Evolutionary conservation across 208 protist genomes (phyloP), one percentile per base, ranked within the genome.

Genomic region (Acanthamoeba quina): DNA sequence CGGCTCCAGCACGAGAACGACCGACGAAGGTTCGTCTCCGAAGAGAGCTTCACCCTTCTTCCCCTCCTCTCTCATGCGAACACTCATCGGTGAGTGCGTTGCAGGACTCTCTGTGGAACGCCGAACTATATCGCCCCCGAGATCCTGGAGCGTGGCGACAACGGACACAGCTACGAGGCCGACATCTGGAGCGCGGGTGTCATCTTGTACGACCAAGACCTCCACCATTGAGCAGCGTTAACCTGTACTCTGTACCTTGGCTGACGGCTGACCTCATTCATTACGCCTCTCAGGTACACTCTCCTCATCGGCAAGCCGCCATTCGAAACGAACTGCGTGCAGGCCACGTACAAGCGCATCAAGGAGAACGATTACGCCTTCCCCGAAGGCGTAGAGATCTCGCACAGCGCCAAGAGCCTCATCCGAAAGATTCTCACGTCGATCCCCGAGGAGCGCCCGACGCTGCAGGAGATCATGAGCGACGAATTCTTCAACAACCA

Each of bases 111-210:
- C 31, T 99, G 98, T 95, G 98, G 98, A 5, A 99, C 98, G 47
- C 98, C 99, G 26, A 99, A 99, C 96, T 99, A 99, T 96, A 98
- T 99, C 44, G 99, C 99, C 17, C 98, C 98, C 24, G 99, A 99
- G 88, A 96, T 98, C 74, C 74, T 98, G n/a, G 91, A 94, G 49
- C 88, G 96, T 37, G 95, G 96, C 44, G 97, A 96, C 89, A 97
- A 98, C 76, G 66, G 85, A 44, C 99, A 99, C 97, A 98, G 98
- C 88, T 99, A 98, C 95, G 98, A 99, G 95, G 99, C 99, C 10
- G 99, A 99, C 96, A 97, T 99, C 64, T 99, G 99, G 99, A 98
- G 98, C 17, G 96, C 99, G 21, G 99, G 99, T 60, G 99, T 99
- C 34, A 99, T 99, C 83, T 93, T 99, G 80, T 99, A 94, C 86